phyloP scores from a whole-genome alignment of 805 yeast species.

The Schwanniomyces vanrijiae region DNA sequence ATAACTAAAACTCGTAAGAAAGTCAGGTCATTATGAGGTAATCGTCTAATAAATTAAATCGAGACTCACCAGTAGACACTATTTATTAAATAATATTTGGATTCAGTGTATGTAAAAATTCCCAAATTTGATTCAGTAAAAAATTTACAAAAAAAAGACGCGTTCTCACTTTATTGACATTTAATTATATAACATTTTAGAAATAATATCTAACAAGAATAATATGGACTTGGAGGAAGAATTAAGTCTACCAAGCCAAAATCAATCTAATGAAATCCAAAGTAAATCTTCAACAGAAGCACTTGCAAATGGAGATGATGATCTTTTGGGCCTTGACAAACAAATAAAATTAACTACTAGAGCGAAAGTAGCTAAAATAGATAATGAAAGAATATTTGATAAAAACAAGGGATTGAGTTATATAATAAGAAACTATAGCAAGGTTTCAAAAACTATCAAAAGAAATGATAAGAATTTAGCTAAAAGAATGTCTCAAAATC shows the following conservation, averaged over 20 bases:
- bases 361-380: constrained; percentile 34
- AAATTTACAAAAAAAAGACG: not conserved
- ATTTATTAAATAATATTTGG: too few species aligned
- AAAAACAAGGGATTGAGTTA: constrained; percentile 32
- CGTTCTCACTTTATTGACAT: not conserved
- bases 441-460: constrained; percentile 23
- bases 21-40: too few species aligned
- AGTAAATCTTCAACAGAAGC: not conserved
- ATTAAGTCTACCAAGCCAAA: constrained; percentile 5
- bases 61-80: too few species aligned
- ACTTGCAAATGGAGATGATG: constrained; percentile 13
- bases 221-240: constrained; percentile 12
- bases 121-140: not conserved
- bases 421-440: constrained; percentile 29
- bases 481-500: constrained; percentile 11
- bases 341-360: constrained; percentile 33
- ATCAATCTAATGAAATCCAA: not conserved
- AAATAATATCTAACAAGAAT: not conserved
- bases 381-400: constrained; percentile 38
- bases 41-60: too few species aligned
- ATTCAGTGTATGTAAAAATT: too few species aligned
- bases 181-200: not conserved
- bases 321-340: constrained; percentile 35
- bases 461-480: constrained; percentile 24
- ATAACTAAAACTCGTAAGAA: too few species aligned